These are phyloP conservation scores for Populus tomentosa DNA, from an alignment of 441 rosid species.

Conservation along the genomic window DNA sequence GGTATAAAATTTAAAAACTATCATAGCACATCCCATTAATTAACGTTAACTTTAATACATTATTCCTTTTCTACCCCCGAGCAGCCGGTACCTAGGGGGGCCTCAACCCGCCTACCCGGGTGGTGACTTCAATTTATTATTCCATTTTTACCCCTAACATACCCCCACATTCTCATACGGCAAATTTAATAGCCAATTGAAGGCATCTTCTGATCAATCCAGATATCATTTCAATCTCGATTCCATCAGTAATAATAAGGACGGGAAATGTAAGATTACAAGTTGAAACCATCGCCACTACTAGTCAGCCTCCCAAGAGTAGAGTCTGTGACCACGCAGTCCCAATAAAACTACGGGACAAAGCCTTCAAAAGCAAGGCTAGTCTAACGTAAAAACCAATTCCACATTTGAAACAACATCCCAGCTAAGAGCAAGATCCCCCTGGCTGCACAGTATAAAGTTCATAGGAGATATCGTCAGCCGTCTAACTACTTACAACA, in stretches of 20 bases:
- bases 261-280: neutral
- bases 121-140: neutral
- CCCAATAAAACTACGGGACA: constrained; percentile 11
- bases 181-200: neutral
- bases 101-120: neutral
- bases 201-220: neutral
- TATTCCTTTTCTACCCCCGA: no score
- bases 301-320: neutral
- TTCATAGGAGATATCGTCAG: neutral
- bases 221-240: neutral
- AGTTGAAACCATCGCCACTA: neutral
- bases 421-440: neutral
- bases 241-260: neutral
- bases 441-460: constrained; percentile 8
- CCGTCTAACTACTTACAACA: constrained; percentile 9
- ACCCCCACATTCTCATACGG: neutral
- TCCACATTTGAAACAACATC: constrained; percentile 12
- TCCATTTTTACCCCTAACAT: neutral
- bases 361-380: constrained; percentile 8
- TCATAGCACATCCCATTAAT: neutral
- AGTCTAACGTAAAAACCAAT: constrained; percentile 11
- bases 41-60: neutral
- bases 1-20: neutral
- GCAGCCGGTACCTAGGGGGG: no score
- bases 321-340: neutral